These are phyloP conservation scores for Kwoniella newhampshirensis DNA, from an alignment of 768 basidiomycete species.

Conservation along the genomic window DNA sequence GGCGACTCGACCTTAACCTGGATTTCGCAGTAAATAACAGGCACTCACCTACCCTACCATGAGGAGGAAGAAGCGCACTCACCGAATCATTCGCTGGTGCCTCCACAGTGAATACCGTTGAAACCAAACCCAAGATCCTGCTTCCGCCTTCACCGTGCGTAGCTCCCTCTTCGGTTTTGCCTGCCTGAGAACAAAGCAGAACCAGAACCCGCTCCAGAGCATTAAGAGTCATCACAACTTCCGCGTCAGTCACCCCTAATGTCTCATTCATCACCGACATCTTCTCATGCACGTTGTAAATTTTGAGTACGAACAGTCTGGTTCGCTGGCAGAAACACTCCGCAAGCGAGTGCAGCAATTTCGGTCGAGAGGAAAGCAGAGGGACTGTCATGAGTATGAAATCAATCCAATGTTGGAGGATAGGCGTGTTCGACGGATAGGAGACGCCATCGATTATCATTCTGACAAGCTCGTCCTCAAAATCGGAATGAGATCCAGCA, in stretches of 20 bases:
- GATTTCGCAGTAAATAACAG: constrained; percentile 24
- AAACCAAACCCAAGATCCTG: constrained; percentile 83
- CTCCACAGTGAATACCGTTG: constrained; percentile 73
- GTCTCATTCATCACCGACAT: constrained; percentile 42
- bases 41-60: too few species aligned
- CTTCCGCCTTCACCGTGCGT: constrained; percentile 53
- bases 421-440: constrained; percentile 66
- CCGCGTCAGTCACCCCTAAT: constrained; percentile 27
- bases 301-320: constrained; percentile 56
- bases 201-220: constrained; percentile 78
- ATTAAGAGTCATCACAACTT: constrained; percentile 75
- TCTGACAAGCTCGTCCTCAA: constrained; percentile 63
- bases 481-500: background rate
- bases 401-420: constrained; percentile 94
- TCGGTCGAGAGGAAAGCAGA: constrained; percentile 71
- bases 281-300: constrained; percentile 53
- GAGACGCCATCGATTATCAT: constrained; percentile 79
- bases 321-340: constrained; percentile 78
- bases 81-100: constrained; percentile 16
- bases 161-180: constrained; percentile 35
- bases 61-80: too few species aligned
- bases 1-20: constrained; percentile 65
- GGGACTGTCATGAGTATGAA: constrained; percentile 89
- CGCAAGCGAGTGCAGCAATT: constrained; percentile 69
- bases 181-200: constrained; percentile 48